These are phyloP conservation scores for Aureobasidium sp. DNA, from an alignment of 2,329 filamentous ascomycete species.

Conservation along the genomic window DNA sequence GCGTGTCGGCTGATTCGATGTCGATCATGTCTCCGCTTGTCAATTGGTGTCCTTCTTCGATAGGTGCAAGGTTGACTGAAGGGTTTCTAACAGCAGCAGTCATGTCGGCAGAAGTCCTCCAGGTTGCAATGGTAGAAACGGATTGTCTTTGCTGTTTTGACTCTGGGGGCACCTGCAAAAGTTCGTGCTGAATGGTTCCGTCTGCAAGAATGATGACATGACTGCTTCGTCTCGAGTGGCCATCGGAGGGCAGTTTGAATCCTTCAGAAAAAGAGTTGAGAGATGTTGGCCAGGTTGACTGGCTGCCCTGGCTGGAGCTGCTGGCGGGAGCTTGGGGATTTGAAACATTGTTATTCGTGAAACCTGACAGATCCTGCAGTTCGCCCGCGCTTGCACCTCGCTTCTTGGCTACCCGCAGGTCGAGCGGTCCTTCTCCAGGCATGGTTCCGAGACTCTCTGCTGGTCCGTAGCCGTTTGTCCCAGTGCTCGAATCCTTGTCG, in stretches of 20 bases:
- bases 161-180: neutral
- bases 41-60: neutral
- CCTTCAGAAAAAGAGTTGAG: neutral
- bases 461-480: neutral
- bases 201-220: neutral
- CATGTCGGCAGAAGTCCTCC: neutral
- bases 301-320: neutral
- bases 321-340: neutral
- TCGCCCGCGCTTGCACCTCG: neutral
- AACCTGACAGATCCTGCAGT: conserved; percentile 1
- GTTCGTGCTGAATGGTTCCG: neutral
- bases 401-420: neutral
- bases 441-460: neutral
- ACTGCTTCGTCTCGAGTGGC: conserved; percentile 6
- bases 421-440: neutral
- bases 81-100: neutral
- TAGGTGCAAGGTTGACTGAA: conserved; percentile 2
- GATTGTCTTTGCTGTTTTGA: neutral
- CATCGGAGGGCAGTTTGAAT: neutral
- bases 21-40: neutral
- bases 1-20: conserved; percentile 10
- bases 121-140: neutral
- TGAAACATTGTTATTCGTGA: neutral
- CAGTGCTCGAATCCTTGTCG: conserved; percentile 16
- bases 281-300: conserved; percentile 2